Evolutionary conservation across 345 rosid genomes (phyloP).

Genomic region (Pistacia integerrima): DNA sequence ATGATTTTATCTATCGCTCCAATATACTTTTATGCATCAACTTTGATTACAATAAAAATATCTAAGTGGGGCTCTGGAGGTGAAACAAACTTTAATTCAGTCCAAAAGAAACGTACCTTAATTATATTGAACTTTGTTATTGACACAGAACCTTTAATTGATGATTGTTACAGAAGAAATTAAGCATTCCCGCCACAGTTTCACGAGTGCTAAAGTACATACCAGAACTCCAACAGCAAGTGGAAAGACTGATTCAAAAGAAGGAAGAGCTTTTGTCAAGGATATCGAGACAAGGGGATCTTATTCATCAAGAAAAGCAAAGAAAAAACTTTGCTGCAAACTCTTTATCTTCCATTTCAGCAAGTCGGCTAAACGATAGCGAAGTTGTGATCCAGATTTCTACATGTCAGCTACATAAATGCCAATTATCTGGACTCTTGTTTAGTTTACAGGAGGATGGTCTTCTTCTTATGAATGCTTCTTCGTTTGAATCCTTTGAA

Average conservation of each 20-base stretch:
- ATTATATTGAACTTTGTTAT: no score
- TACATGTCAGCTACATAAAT: not conserved
- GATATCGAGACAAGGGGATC: slow-evolving; percentile 22
- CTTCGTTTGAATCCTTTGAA: slow-evolving; percentile 55
- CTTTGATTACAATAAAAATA: no score
- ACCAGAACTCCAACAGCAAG: slow-evolving; percentile 46
- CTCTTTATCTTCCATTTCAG: slow-evolving; percentile 27
- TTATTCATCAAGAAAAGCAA: slow-evolving; percentile 23
- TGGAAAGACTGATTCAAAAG: slow-evolving; percentile 30
- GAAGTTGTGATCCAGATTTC: slow-evolving; percentile 58
- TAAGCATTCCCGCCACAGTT: slow-evolving; percentile 48
- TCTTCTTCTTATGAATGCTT: slow-evolving; percentile 41
- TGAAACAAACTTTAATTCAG: no score
- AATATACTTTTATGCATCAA: no score
- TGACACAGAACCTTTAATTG: no score
- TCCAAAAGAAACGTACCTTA: no score
- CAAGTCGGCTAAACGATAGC: slow-evolving; percentile 39
- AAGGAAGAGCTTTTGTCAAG: slow-evolving; percentile 40
- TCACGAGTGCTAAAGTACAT: slow-evolving; percentile 40
- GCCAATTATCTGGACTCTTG: slow-evolving; percentile 48
- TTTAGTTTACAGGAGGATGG: slow-evolving; percentile 47
- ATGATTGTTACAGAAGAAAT: slow-evolving; percentile 31
- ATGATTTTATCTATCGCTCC: no score
- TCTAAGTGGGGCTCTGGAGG: no score
- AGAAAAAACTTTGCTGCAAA: slow-evolving; percentile 14